Percentiles rank a stretch among this genome's conserved stretches.
Conservation (phyloP, 352 stramenopile genomes). For the Phytophthora hibernalis region DNA sequence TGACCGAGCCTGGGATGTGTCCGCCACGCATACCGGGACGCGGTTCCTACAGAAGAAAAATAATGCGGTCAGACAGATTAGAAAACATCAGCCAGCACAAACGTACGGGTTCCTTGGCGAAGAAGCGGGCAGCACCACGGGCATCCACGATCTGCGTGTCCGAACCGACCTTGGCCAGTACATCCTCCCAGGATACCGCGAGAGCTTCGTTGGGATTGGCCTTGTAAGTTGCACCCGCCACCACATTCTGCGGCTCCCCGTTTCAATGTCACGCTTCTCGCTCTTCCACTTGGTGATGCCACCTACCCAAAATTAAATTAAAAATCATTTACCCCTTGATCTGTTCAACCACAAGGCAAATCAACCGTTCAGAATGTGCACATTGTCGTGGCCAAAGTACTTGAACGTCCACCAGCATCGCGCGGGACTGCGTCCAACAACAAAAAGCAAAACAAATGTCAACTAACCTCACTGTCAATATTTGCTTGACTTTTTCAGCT, state of each 20-base stretch:
- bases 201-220: constrained; percentile 56
- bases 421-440: constrained; percentile 47
- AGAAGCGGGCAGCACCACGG: constrained; percentile 88
- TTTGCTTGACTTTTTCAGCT: neutral
- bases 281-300: constrained; percentile 78
- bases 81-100: neutral
- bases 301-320: constrained; percentile 25
- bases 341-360: neutral
- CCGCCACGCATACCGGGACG: constrained; percentile 90
- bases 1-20: constrained; percentile 93
- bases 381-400: constrained; percentile 87
- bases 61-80: neutral
- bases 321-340: neutral
- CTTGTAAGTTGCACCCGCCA: constrained; percentile 48
- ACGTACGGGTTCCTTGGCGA: constrained; percentile 79
- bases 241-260: constrained; percentile 40
- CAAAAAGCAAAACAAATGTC: neutral
- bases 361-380: constrained; percentile 89
- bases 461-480: neutral
- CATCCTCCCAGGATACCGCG: constrained; percentile 64
- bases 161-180: constrained; percentile 63
- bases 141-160: constrained; percentile 92
- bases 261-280: constrained; percentile 54
- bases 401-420: constrained; percentile 93
- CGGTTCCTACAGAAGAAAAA: constrained; percentile 72